Evolutionary conservation across 257 asterid species (phyloP), one percentile per base, ranked within the genome.

Genomic region (Lithospermum erythrorhizon): DNA sequence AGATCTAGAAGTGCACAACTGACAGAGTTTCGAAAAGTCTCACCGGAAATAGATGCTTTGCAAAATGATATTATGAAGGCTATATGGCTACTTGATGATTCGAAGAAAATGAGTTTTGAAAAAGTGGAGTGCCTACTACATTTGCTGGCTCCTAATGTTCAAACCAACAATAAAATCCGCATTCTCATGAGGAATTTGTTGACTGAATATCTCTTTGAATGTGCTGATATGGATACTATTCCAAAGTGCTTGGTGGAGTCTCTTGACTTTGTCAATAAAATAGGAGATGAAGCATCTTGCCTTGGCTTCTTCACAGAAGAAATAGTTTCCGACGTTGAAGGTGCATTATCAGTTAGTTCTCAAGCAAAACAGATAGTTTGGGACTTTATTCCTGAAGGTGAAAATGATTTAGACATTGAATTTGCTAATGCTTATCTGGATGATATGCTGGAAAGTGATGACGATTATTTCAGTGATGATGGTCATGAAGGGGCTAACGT

Each of bases 121-220:
- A 83, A 84, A 58, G 65, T 91, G 73, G 70, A 57, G 67, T 68
- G 76, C 61, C 74, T 82, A 64, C 79, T 75, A 67, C 55, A 23
- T 58, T 70, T 79, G 75, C 49, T 78, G 66, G 85, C 70, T 68
- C 79, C 85, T 59, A 57, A 67, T 67, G 58, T 19, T 49, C 27
- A 72, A 65, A 22, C 78, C 61, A 66, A 82, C 3, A 63, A 10
- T 20, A 68, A 56, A 71, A 76, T 77, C 58, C 93, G 90, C 21
- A 18, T 3, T 37, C 64, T 66, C 5, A 53, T 85, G 62, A 83
- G 72, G 56, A 78, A 81, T 72, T 62, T 82, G 21, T 72, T 91
- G 79, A 81, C 75, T 15, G 96, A 84, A 41, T 91, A 75, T 64
- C 89, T 88, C 47, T 75, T 78, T 10, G 96, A 88, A 82, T 91